Base-by-base conservation (phyloP, 495 filamentous ascomycete species). In the Bryoglossum gracile region DNA sequence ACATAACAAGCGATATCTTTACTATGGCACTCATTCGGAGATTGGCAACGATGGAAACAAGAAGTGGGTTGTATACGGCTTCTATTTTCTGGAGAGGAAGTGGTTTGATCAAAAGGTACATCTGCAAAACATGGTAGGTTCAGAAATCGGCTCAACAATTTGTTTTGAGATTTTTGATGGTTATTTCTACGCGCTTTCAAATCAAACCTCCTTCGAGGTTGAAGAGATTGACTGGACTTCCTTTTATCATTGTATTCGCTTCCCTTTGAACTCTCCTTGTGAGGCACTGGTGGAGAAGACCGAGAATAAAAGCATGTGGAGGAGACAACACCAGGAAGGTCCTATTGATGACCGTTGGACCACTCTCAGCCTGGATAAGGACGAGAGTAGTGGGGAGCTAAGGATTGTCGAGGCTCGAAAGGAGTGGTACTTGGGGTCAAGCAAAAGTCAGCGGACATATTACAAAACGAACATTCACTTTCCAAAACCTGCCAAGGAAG, bases 331-430 rank as follows among this genome's bases (percentile, higher is more conserved):
- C 50, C 65, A 63, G 8, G 86, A 89, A 57, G 86, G 86, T 0
- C 82, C 84, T 2, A 81, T 90, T 47, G 82, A 89, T 54, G 83
- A 90, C 57, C 73, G 81, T 14, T 90, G 84, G 84, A 82, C 78
- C 0, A 77, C 81, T 47, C 66, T 90, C 4, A 75, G 73, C 1
- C 64, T 89, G 1, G 73, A 80, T 18, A 69, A 67, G 37, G 81
- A 89, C 47, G 83, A 90, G 53, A 54, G 59, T 8, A 80, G 76
- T 1, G 74, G 76, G 0, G 59, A 72, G 38, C 65, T 84, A 13
- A 69, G 75, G 36, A 84, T 87, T 36, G 58, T 86, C 6, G 86
- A 91, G 63, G 75, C 78, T 36, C 74, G 86, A 6, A 80, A 80
- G 25, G 86, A 91, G 62, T 89, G 82, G 81, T 70, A 71, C 14